phyloP scores from a whole-genome alignment of 2,329 filamentous ascomycete genomes.

The Cladosporium sp. region DNA sequence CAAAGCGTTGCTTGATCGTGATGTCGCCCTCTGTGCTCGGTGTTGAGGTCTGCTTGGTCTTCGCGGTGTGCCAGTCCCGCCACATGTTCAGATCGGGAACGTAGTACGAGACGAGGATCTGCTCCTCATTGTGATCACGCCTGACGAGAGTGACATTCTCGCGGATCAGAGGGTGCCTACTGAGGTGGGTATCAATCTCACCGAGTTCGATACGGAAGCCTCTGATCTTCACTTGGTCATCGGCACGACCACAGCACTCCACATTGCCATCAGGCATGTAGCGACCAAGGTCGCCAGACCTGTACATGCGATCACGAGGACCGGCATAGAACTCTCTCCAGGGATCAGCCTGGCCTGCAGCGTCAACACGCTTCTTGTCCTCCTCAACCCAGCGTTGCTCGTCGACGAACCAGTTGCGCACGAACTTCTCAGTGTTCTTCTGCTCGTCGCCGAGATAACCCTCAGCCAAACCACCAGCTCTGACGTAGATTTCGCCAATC shows the following conservation, averaged over 20 bases:
- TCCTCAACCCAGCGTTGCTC: conserved; percentile 66
- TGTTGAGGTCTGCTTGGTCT: conserved; percentile 26
- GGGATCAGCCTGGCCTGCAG: conserved; percentile 58
- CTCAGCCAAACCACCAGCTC: conserved; percentile 81
- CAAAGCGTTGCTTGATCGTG: conserved; percentile 19
- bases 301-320: conserved; percentile 81
- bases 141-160: conserved; percentile 85
- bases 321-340: conserved; percentile 81
- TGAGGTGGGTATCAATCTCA: conserved; percentile 86
- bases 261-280: conserved; percentile 71
- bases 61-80: conserved; percentile 63
- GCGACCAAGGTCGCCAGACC: conserved; percentile 81
- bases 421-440: conserved; percentile 73
- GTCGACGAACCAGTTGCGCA: conserved; percentile 84
- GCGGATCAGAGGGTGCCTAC: conserved; percentile 70
- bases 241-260: conserved; percentile 75
- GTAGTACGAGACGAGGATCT: conserved; percentile 83
- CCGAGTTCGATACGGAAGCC: conserved; percentile 93
- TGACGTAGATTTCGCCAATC: conserved; percentile 79
- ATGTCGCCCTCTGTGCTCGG: conserved; percentile 12
- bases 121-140: conserved; percentile 81
- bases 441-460: conserved; percentile 68
- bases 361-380: conserved; percentile 56
- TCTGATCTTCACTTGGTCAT: conserved; percentile 92
- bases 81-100: conserved; percentile 79